Base-by-base conservation (phyloP, 2,329 filamentous ascomycete species). In the Fusarium nematophilum region DNA sequence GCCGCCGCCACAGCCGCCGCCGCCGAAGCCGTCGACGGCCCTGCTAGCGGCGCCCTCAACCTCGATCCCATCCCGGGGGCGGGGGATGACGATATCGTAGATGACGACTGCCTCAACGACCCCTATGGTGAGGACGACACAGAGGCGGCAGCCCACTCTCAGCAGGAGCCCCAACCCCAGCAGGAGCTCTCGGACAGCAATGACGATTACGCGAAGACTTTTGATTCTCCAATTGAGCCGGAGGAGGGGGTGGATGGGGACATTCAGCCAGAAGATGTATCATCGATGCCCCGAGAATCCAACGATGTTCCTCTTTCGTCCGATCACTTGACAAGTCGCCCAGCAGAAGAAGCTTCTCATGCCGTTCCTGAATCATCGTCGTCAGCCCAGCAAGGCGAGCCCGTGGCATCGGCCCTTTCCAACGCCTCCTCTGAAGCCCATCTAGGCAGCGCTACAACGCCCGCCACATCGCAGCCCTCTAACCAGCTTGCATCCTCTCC, bases 141-240 rank as follows among this genome's bases (percentile, higher is more conserved):
- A 46, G 72, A 75, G 27, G 55, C 59, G 36, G 59, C 63, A 37
- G 59, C 65, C 34, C 62, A 64, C 13, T 49, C 65, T 49, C 70
- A 70, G 52, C 67, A 62, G 37, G 72, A 67, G 31, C 53, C 61
- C 30, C 70, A 66, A 50, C 67, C 62, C 21, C 70, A 67, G 51
- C 70, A 70, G 44, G 70, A 75, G 27, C 39, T 70, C 15, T 60
- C 65, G 47, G 70, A 73, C 64, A 72, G 71, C 71, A 77, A 75
- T 70, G 80, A 82, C 75, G 80, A 83, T 64, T 81, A 83, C 73
- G 78, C 79, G 66, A 82, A 78, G 70, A 79, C 75, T 30, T 81
- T 82, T 77, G 78, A 83, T 71, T 83, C 81, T 53, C 78, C 79
- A 52, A 74, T 75, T 67, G 74, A 67, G 38, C 65, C 70, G 39